A percentile compares a stretch with the other conserved stretches of the same genome.
Conservation (phyloP, 2,329 filamentous ascomycete species). For the Pseudodiploospora longispora region DNA sequence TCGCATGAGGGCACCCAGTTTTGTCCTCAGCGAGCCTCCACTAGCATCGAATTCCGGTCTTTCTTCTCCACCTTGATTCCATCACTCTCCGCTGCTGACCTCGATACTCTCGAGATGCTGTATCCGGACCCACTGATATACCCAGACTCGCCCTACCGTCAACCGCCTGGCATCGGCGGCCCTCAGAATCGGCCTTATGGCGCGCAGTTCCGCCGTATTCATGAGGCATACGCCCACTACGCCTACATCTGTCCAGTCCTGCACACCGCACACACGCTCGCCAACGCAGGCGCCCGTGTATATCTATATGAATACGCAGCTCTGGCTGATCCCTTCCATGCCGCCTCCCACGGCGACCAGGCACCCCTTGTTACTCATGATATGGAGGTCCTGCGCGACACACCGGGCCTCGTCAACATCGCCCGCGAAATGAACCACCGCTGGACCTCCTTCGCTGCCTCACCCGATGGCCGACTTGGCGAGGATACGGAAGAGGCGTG, state of each 20-base stretch:
- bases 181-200: constrained; percentile 28
- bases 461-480: constrained; percentile 14
- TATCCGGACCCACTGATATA: constrained; percentile 52
- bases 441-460: constrained; percentile 31
- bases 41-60: constrained; percentile 42
- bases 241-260: constrained; percentile 57
- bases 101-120: constrained; percentile 45
- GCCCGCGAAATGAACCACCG: constrained; percentile 35
- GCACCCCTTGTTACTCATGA: constrained; percentile 35
- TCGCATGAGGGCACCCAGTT: constrained; percentile 62
- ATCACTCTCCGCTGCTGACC: constrained; percentile 40
- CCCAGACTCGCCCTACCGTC: constrained; percentile 31
- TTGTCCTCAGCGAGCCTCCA: constrained; percentile 41
- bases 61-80: constrained; percentile 60
- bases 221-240: constrained; percentile 55
- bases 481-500: constrained; percentile 20
- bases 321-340: constrained; percentile 25
- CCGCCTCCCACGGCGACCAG: constrained; percentile 42
- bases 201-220: constrained; percentile 47
- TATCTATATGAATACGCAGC: constrained; percentile 56
- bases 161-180: constrained; percentile 20
- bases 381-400: constrained; percentile 21
- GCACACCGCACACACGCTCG: constrained; percentile 43
- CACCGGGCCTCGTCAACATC: constrained; percentile 29
- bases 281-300: constrained; percentile 24